Percentiles rank a stretch among this genome's conserved stretches.
phyloP scores from a whole-genome alignment of 106 monocot genomes.

The Agapanthus africanus region DNA sequence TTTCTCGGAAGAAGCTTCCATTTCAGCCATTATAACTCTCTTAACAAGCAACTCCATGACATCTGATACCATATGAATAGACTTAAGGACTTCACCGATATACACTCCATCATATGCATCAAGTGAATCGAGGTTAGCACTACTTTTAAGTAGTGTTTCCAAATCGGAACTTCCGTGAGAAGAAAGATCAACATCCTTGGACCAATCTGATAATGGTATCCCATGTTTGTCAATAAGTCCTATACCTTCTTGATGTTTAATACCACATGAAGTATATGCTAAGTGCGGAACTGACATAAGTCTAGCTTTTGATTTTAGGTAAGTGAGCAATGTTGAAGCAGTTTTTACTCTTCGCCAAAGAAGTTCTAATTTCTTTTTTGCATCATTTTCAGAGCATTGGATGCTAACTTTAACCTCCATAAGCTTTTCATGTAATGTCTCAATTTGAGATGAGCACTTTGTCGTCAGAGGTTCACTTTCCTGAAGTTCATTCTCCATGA shows the following conservation, averaged over 20 bases:
- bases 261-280: conserved; percentile 53
- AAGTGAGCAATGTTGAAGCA: conserved; percentile 54
- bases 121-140: conserved; percentile 9
- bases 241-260: conserved; percentile 47
- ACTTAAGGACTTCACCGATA: conserved; percentile 53
- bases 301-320: conserved; percentile 74
- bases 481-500: too few species aligned
- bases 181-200: conserved; percentile 42
- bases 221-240: conserved; percentile 46
- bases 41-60: conserved; percentile 82
- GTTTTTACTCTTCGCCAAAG: conserved; percentile 72
- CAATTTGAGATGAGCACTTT: conserved; percentile 57
- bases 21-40: conserved; percentile 69
- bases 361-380: conserved; percentile 48
- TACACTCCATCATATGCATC: conserved; percentile 54
- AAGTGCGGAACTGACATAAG: conserved; percentile 51
- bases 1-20: conserved; percentile 64
- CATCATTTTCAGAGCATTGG: conserved; percentile 40
- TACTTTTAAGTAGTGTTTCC: conserved; percentile 14
- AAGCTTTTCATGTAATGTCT: conserved; percentile 44
- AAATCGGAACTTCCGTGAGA: conserved; percentile 31
- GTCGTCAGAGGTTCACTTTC: too few species aligned
- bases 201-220: conserved; percentile 48
- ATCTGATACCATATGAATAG: conserved; percentile 50
- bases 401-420: conserved; percentile 47